Evolutionary conservation across 2,329 filamentous ascomycete species (phyloP).

Genomic region (Periconia digitata): DNA sequence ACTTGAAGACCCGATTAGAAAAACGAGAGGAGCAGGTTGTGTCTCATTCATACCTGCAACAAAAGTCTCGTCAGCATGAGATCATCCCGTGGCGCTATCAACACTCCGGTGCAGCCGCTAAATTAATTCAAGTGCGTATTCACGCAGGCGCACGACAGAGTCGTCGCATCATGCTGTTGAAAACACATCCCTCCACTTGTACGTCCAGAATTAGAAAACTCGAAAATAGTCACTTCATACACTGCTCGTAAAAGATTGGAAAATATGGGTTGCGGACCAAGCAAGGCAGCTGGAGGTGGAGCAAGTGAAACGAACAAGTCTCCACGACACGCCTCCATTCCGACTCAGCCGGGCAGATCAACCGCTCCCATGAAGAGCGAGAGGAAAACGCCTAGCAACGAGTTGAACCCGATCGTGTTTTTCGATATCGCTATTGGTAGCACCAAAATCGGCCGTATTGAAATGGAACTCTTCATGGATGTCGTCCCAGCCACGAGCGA

Average conservation of each 20-base stretch:
- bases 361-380: not conserved
- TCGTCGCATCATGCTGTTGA: too few species aligned
- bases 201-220: too few species aligned
- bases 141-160: too few species aligned
- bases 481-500: conserved; percentile 79
- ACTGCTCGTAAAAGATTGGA: too few species aligned
- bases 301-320: not conserved
- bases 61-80: not conserved
- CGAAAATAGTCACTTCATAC: too few species aligned
- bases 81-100: not conserved
- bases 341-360: too few species aligned
- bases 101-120: not conserved
- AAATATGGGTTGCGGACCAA: not conserved
- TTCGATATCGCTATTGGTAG: conserved; percentile 18
- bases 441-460: conserved; percentile 70
- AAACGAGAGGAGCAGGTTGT: too few species aligned
- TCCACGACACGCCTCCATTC: not conserved
- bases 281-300: not conserved
- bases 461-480: conserved; percentile 80
- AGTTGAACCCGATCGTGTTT: conserved; percentile 18
- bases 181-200: too few species aligned
- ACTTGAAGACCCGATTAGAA: too few species aligned
- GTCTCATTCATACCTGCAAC: too few species aligned
- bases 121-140: not conserved
- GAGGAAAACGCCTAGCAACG: conserved; percentile 8